phyloP scores from a whole-genome alignment of 164 flowering plant genomes.

The Euptelea pleiosperma region DNA sequence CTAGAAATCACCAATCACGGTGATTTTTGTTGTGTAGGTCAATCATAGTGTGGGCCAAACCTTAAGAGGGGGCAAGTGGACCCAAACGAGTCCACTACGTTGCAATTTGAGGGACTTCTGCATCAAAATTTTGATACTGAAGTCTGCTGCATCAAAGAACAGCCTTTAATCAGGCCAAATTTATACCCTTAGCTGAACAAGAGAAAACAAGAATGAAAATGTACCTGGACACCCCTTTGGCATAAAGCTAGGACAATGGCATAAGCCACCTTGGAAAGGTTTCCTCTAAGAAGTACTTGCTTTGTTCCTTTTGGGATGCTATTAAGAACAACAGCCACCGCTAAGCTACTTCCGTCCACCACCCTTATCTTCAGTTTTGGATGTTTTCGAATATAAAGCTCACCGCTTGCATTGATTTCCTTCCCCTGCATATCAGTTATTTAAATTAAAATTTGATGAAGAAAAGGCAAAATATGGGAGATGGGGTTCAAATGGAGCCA shows the following conservation, averaged over 20 bases:
- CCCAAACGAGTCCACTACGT: too few species aligned
- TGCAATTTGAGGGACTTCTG: too few species aligned
- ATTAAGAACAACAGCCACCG: conserved; percentile 53
- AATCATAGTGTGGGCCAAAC: too few species aligned
- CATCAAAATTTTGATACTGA: too few species aligned
- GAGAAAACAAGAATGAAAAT: background rate
- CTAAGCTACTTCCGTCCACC: conserved; percentile 73
- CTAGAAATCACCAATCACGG: too few species aligned
- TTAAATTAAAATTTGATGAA: too few species aligned
- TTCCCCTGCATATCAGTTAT: conserved; percentile 11
- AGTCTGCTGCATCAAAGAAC: too few species aligned
- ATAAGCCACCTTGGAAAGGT: conserved; percentile 37
- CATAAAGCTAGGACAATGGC: conserved; percentile 39
- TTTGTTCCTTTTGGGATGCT: conserved; percentile 55
- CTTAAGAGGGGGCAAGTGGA: too few species aligned
- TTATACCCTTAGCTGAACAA: background rate
- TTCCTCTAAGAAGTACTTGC: conserved; percentile 47
- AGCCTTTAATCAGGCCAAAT: too few species aligned
- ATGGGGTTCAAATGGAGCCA: too few species aligned
- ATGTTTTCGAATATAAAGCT: conserved; percentile 3
- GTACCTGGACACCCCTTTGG: conserved; percentile 48
- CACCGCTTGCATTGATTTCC: conserved; percentile 14
- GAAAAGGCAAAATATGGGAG: too few species aligned
- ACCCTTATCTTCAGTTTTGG: conserved; percentile 13
- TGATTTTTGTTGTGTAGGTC: too few species aligned